Base-by-base conservation (phyloP, 1,139 yeast genomes). In the Geotrichum cucujoidarum region DNA sequence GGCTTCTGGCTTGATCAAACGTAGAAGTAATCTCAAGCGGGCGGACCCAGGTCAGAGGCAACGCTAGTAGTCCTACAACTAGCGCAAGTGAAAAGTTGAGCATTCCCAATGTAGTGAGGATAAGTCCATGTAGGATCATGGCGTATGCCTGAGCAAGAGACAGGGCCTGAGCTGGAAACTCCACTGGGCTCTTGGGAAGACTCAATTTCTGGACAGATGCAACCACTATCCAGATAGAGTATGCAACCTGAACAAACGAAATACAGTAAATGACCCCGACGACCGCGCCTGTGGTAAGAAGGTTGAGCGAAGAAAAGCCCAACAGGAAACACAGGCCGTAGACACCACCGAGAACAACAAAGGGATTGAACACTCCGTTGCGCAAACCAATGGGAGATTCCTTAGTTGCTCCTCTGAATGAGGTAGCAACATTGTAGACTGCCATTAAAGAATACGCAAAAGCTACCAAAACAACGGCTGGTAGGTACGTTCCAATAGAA, bases 401-500 rank as follows among this genome's bases (percentile, higher is more conserved):
- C 5, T 37, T 45, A 8, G 21, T 32, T 8, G 33, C 29, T 6
- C 48, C 45, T 24, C 46, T 45, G 13, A 51, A 49, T 16, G 55
- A 45, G 3, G 57, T 53, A n/a, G 55, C 50, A 32, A 54, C 45
- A 38, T 49, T 68, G 57, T 84, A 78, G 39, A 86, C 67, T 0
- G 96, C 77, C 59, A 88, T 80, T 33, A 89, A 57, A 0, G 89
- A 81, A 70, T 78, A 90, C 4, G 89, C 69, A 8, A 78, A 75
- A 1, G 95, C 85, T 7, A 85, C 68, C 22, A 86, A 69, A 44
- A 84, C 81, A 0, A 95, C 95, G 1, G 94, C 74, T 1, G 97
- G 98, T 46, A 94, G 71, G 61, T 90, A 94, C 17, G 95, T 88
- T 1, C 96, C 97, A 57, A 94, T 90, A 3, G 96, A 87, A 14